phyloP scores from a whole-genome alignment of 805 yeast species.

The Kodamaea kaohsiungensis region DNA sequence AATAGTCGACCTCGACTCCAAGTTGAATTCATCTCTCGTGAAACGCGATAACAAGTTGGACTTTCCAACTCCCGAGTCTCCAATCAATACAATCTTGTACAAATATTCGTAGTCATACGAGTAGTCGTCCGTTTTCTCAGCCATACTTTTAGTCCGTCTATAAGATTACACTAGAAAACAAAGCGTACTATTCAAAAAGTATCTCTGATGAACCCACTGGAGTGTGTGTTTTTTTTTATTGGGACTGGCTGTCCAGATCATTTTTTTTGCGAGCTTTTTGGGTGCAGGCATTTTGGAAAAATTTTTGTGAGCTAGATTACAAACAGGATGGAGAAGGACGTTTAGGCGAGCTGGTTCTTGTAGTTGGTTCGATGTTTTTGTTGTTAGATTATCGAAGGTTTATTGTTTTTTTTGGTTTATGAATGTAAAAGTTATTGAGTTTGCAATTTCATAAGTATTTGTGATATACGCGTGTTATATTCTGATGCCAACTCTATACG shows the following conservation, averaged over 20 bases:
- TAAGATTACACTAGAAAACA: neutral
- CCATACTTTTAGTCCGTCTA: constrained; percentile 19
- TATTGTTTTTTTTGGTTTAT: too few relatives aligned
- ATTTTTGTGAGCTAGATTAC: neutral
- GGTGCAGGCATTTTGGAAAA: neutral
- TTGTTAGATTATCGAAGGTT: too few relatives aligned
- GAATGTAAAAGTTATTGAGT: too few relatives aligned
- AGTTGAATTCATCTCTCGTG: constrained; percentile 93
- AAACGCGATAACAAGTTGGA: constrained; percentile 91
- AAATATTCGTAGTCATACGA: constrained; percentile 82
- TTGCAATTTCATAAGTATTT: too few relatives aligned
- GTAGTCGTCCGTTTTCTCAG: constrained; percentile 46
- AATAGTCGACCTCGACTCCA: constrained; percentile 91
- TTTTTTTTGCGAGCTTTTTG: neutral
- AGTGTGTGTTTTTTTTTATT: constrained; percentile 4
- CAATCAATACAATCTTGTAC: constrained; percentile 93
- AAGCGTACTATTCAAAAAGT: neutral
- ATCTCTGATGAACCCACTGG: neutral
- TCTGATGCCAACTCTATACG: too few relatives aligned
- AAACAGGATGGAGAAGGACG: too few relatives aligned
- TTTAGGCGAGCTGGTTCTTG: too few relatives aligned
- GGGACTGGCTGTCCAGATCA: constrained; percentile 9
- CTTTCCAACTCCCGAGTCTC: constrained; percentile 97
- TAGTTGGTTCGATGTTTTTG: too few relatives aligned
- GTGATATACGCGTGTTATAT: too few relatives aligned